A percentile compares a stretch with the other conserved stretches of the same genome.
Evolutionary conservation across 1,284 basidiomycete genomes (phyloP).

Genomic region (Cystobasidiaceae sp.): DNA sequence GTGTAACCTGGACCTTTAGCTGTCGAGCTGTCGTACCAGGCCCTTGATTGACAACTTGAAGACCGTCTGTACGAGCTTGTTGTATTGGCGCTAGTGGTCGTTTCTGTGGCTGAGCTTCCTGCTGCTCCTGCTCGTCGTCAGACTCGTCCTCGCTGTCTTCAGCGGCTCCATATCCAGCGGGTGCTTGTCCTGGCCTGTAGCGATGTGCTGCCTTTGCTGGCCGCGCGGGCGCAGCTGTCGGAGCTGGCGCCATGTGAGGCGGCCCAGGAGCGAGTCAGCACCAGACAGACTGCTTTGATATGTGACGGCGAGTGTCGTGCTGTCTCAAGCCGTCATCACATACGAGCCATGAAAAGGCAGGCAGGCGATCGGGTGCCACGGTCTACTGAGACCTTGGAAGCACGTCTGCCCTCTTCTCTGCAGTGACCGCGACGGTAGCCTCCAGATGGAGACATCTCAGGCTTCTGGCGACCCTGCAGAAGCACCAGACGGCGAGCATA

Average conservation of each 20-base stretch:
- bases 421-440: no score
- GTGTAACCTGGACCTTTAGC: slow-evolving; percentile 25
- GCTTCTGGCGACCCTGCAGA: no score
- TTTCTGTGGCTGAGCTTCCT: background rate
- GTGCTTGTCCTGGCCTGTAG: slow-evolving; percentile 25
- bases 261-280: background rate
- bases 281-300: no score
- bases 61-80: slow-evolving; percentile 6
- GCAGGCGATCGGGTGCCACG: no score
- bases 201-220: slow-evolving; percentile 28
- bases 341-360: no score
- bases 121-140: slow-evolving; percentile 1
- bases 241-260: slow-evolving; percentile 17
- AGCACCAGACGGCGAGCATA: background rate
- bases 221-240: background rate
- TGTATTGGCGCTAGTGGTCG: background rate
- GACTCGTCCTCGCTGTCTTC: slow-evolving; percentile 15
- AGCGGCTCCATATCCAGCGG: slow-evolving; percentile 7
- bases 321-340: no score
- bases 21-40: background rate
- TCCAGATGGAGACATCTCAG: no score
- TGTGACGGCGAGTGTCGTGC: no score
- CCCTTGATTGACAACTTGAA: slow-evolving; percentile 23
- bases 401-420: no score
- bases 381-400: no score